A percentile compares a stretch with the other conserved stretches of the same genome.
Evolutionary conservation across 2,329 filamentous ascomycete species (phyloP).

Genomic region (Trichoderma koningii): DNA sequence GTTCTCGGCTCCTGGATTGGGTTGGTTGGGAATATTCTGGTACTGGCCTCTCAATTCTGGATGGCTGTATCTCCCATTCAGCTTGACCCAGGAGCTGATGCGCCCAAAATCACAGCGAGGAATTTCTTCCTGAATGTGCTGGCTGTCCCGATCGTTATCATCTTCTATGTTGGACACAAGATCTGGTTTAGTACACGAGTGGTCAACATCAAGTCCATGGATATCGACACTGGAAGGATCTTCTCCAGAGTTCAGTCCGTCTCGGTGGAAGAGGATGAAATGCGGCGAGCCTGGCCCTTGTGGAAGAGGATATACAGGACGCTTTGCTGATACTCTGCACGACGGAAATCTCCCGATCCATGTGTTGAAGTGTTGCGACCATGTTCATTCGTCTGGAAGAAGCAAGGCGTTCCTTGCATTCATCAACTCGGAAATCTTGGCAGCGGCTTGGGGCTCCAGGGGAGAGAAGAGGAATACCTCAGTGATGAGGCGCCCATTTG

Average conservation of each 20-base stretch:
- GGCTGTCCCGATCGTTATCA: slow-evolving; percentile 8
- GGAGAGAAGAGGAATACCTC: no score
- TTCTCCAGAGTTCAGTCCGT: slow-evolving; percentile 8
- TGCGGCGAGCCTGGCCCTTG: slow-evolving; percentile 13
- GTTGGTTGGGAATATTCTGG: not conserved
- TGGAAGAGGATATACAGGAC: slow-evolving; percentile 18
- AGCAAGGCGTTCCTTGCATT: no score
- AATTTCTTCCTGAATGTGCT: slow-evolving; percentile 12
- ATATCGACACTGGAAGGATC: slow-evolving; percentile 1
- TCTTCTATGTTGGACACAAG: slow-evolving; percentile 15
- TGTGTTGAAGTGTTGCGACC: not conserved
- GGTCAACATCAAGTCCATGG: not conserved
- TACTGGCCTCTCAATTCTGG: slow-evolving; percentile 14
- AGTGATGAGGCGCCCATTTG: no score
- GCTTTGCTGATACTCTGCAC: not conserved
- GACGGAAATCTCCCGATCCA: no score
- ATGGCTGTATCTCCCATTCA: slow-evolving; percentile 2
- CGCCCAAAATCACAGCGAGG: not conserved
- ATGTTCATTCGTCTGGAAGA: no score
- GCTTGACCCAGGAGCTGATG: not conserved
- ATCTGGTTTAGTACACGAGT: not conserved
- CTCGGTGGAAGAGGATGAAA: not conserved
- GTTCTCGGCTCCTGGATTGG: not conserved
- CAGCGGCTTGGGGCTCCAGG: no score
- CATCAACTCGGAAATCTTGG: no score